phyloP scores from a whole-genome alignment of 2,329 filamentous ascomycete genomes.

The Ramularia endophylla region DNA sequence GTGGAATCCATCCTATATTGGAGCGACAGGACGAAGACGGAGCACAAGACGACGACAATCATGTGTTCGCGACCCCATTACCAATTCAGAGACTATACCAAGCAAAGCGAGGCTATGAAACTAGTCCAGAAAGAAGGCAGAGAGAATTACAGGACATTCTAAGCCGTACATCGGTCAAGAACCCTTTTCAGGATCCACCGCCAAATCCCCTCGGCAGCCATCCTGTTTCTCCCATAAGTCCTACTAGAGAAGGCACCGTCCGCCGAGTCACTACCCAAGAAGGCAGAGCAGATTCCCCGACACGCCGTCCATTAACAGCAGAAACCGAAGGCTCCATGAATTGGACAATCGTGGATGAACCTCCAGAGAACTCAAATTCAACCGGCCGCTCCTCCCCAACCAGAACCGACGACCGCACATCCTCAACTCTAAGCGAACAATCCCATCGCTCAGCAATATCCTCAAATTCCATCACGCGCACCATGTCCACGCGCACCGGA shows the following conservation, averaged over 20 bases:
- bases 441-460: constrained; percentile 42
- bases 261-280: constrained; percentile 22
- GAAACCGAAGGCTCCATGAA: constrained; percentile 21
- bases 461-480: constrained; percentile 38
- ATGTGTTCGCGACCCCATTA: constrained; percentile 35
- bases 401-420: constrained; percentile 51
- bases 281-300: constrained; percentile 12
- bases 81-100: constrained; percentile 19
- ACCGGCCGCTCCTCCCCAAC: constrained; percentile 41
- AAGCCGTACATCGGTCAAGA: constrained; percentile 6
- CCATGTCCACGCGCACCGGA: constrained; percentile 40
- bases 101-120: constrained; percentile 3
- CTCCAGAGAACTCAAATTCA: constrained; percentile 11
- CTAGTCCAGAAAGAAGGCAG: constrained; percentile 12
- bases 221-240: constrained; percentile 24
- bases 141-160: constrained; percentile 12
- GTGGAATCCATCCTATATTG: constrained; percentile 25
- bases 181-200: constrained; percentile 38
- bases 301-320: constrained; percentile 15
- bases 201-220: constrained; percentile 34
- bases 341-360: constrained; percentile 24
- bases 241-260: constrained; percentile 17
- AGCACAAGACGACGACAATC: constrained; percentile 18
- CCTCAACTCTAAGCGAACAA: constrained; percentile 50
- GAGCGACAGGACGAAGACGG: constrained; percentile 20